phyloP scores from a whole-genome alignment of 441 rosid genomes.

The Adansonia rubrostipa region DNA sequence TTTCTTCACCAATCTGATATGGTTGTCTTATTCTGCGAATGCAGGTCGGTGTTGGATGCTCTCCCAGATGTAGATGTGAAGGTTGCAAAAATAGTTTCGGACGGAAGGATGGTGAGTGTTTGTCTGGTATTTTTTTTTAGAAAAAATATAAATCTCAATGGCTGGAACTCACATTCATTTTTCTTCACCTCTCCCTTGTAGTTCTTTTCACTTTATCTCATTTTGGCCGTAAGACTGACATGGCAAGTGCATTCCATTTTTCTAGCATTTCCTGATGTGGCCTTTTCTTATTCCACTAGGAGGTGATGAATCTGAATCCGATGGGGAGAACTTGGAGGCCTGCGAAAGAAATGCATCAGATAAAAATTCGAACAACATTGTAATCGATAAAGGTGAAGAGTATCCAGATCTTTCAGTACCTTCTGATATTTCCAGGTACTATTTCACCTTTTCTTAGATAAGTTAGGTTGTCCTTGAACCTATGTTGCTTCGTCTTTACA shows the following conservation, averaged over 20 bases:
- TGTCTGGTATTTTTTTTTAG: slow-evolving; percentile 6
- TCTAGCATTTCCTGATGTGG: slow-evolving; percentile 1
- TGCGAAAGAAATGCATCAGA: slow-evolving; percentile 34
- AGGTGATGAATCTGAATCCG: slow-evolving; percentile 38
- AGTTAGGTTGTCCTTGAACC: not conserved
- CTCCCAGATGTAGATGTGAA: slow-evolving; percentile 65
- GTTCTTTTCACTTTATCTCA: not conserved
- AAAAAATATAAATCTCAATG: slow-evolving; percentile 12
- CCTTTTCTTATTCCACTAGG: slow-evolving; percentile 34
- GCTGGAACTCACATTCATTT: not conserved
- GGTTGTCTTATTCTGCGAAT: slow-evolving; percentile 27
- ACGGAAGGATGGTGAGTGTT: slow-evolving; percentile 50
- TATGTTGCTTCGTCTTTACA: not conserved
- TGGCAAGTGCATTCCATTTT: not conserved
- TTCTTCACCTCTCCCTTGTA: not conserved
- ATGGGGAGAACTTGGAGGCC: slow-evolving; percentile 31
- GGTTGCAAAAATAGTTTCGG: slow-evolving; percentile 58
- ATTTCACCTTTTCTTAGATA: slow-evolving; percentile 18
- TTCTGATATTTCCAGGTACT: slow-evolving; percentile 40
- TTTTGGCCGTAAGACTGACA: not conserved
- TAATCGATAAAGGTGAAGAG: slow-evolving; percentile 33
- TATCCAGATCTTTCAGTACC: slow-evolving; percentile 28
- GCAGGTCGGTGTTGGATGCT: slow-evolving; percentile 76
- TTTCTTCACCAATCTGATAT: slow-evolving; percentile 32
- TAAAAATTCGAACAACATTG: slow-evolving; percentile 9